Base-by-base conservation (phyloP, 768 basidiomycete species). In the Tylopilus subfusipes region DNA sequence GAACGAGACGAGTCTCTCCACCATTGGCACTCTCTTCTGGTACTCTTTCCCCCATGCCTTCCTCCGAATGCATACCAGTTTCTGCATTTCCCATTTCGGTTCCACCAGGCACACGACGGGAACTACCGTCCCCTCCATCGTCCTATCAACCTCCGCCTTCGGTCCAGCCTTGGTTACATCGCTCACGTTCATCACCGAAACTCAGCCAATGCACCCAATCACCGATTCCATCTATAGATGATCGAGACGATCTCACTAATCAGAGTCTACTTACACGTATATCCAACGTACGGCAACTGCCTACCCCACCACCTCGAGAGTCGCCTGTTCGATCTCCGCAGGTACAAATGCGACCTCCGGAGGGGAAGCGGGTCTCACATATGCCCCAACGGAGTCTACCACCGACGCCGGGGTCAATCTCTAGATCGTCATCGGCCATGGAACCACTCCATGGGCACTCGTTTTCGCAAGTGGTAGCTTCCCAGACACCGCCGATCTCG, bases 311-410 rank as follows among this genome's bases (percentile, higher is more conserved):
- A 31, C 61, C 59, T 19, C 68, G 59, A 39, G 54, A 60, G 10
- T 50, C 58, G 1, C 50, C 60, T 12, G 9, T 42, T 48, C 64
- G 53, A 38, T 54, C 57, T 48, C 40, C 61, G 52, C 52, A 59
- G 50, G 47, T 57, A 9, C 69, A 38, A 2, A 27, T 9, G n/a
- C 57, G 53, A 2, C 40, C 49, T 16, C 12, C 43, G 5, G 53
- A 62, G 39, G 61, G 57, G 57, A 67, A 59, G 50, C 64, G 64
- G 19, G 42, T 60, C 13, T 70, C 68, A 10, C 72, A 71, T 18
- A 48, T 60, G 3, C 52, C 49, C 39, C 69, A 72, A 30, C 75
- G 78, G 48, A 72, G 71, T 22, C 59, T 80, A 4, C 79, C 79
- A 24, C 74, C 70, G 0, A 76, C 78, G 14, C 77, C 78, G 19